Percentiles rank a stretch among this genome's conserved stretches.
These are phyloP conservation scores for Xylariaceae sp. DNA, from an alignment of 2,329 filamentous ascomycete species.

Conservation along the genomic window DNA sequence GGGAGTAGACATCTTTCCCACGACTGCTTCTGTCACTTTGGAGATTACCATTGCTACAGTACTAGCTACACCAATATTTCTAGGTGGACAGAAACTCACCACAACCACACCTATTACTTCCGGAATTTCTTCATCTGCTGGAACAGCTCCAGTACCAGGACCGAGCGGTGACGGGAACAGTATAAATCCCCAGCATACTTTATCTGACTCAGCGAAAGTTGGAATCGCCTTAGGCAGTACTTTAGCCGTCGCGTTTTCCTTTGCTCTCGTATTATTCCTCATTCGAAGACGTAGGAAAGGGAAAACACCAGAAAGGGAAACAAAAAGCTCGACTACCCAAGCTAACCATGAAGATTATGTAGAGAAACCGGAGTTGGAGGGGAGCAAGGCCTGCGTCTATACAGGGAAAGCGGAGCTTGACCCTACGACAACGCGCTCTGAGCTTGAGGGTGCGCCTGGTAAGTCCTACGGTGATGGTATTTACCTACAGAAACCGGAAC, in stretches of 20 bases:
- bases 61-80: neutral
- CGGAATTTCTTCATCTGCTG: too few relatives aligned
- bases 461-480: neutral
- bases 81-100: too few relatives aligned
- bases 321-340: too few relatives aligned
- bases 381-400: neutral
- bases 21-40: too few relatives aligned
- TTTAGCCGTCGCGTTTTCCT: neutral
- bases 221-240: neutral
- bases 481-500: constrained; percentile 2
- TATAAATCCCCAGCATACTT: too few relatives aligned
- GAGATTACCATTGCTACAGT: too few relatives aligned
- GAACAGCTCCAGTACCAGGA: too few relatives aligned
- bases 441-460: neutral
- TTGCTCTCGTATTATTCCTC: neutral
- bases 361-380: constrained; percentile 2
- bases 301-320: neutral
- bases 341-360: neutral
- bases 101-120: too few relatives aligned
- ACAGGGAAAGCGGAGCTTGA: constrained; percentile 2
- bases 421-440: neutral
- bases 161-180: too few relatives aligned
- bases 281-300: neutral
- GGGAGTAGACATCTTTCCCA: too few relatives aligned
- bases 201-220: neutral